Percentiles rank a stretch among this genome's conserved stretches.
phyloP scores from a whole-genome alignment of 805 yeast species.

The Lipomyces yamanashiensis region DNA sequence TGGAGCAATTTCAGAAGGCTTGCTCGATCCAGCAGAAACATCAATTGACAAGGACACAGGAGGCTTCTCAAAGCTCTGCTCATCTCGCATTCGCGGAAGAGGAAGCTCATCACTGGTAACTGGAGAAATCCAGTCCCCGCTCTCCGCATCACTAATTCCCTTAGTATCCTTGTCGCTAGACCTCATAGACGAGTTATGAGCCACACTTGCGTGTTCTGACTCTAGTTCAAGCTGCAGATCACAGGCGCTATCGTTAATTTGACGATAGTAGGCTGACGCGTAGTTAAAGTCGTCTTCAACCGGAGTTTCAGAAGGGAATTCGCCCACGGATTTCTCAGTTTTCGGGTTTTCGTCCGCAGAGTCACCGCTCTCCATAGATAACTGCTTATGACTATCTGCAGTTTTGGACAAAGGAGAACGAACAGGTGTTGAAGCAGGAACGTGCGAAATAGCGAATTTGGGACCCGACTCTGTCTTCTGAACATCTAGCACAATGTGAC shows the following conservation, averaged over 20 bases:
- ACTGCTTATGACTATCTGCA: too few species aligned
- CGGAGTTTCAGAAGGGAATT: background rate
- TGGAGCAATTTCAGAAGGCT: background rate
- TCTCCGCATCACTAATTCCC: background rate
- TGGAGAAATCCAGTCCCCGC: background rate
- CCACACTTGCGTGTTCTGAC: conserved; percentile 2
- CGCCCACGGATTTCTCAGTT: background rate
- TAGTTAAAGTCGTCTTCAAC: conserved; percentile 15
- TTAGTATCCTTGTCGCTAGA: background rate
- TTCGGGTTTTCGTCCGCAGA: too few species aligned
- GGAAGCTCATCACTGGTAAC: too few species aligned
- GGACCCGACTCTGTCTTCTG: too few species aligned
- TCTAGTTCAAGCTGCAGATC: conserved; percentile 1
- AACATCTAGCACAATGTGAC: too few species aligned
- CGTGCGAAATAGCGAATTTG: too few species aligned
- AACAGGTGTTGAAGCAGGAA: too few species aligned
- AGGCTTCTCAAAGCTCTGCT: background rate
- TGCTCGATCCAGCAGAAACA: background rate
- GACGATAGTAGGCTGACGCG: conserved; percentile 10
- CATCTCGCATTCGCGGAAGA: too few species aligned
- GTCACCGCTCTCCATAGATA: too few species aligned
- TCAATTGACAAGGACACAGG: background rate
- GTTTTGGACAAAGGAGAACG: background rate
- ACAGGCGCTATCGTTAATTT: background rate
- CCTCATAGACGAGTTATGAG: background rate